Percentiles rank a stretch among this genome's conserved stretches.
Conservation (phyloP, 1,284 basidiomycete species). For the Amylostereum areolatum region DNA sequence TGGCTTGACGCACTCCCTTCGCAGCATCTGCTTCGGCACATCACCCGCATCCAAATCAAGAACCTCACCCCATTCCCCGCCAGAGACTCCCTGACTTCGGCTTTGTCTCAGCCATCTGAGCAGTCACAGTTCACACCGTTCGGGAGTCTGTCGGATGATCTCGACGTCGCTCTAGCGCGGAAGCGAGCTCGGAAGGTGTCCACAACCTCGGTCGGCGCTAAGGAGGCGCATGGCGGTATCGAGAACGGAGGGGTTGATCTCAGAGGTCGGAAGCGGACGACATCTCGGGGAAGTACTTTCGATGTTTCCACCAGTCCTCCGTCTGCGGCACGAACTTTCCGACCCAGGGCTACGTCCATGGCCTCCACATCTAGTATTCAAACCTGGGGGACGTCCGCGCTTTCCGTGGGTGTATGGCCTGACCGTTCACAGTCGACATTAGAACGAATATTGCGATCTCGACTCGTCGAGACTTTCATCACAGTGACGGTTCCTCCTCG, state of each 20-base stretch:
- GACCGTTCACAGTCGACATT: constrained; percentile 51
- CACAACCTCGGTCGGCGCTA: constrained; percentile 38
- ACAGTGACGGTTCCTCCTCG: constrained; percentile 40
- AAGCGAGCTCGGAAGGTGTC: constrained; percentile 60
- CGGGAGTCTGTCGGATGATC: constrained; percentile 59
- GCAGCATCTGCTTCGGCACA: constrained; percentile 70
- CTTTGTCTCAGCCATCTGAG: constrained; percentile 58
- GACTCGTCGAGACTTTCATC: constrained; percentile 76
- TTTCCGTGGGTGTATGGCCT: constrained; percentile 4
- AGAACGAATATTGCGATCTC: constrained; percentile 64
- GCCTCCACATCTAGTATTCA: constrained; percentile 36
- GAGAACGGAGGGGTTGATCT: not conserved
- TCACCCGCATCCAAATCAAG: constrained; percentile 66
- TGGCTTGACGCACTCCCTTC: constrained; percentile 5
- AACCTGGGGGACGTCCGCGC: constrained; percentile 2
- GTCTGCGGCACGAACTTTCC: too few species aligned
- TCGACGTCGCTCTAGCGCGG: constrained; percentile 54
- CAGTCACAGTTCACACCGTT: constrained; percentile 49
- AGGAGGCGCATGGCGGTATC: too few species aligned
- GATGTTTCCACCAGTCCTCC: not conserved
- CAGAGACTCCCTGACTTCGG: constrained; percentile 69
- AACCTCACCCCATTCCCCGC: constrained; percentile 79
- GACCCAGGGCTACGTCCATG: constrained; percentile 32
- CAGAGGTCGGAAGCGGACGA: constrained; percentile 12
- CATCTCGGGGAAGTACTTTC: constrained; percentile 10